Evolutionary conservation across 83 land plant genomes (phyloP), one percentile per base, ranked within the genome.

Genomic region (Picea abies): DNA sequence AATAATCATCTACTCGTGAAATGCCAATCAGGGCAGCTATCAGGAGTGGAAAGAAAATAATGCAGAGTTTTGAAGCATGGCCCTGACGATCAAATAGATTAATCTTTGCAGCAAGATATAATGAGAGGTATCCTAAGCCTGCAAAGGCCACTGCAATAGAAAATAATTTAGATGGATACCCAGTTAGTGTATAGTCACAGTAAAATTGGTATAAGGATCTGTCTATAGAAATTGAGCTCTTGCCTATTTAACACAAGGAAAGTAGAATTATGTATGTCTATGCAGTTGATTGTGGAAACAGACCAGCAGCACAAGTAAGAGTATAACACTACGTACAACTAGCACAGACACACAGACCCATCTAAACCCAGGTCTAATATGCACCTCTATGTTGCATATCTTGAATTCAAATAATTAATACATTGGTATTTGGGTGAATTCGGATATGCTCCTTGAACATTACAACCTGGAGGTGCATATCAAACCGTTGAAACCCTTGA

Each of bases 1-100:
- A 92, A 79, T 96, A 96, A 72, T 96, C 97, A 86, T 94, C 94
- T 25, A 96, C 94, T 37, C 97, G 95, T 52, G 98, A 92, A 69
- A 94, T 79, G 5, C 87, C 98, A 11, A 96, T 88, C 29, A 96
- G 83, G 39, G 98, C 85, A 64, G 98, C 98, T 64, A 76, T 78
- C 60, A 96, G 86, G 20, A 96, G 75, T 3, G 98, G 98, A 11
- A 87, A 73, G 65, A 91, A 84, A 26, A 94, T 89, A 78, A 95
- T 79, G 84, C 92, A 87, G 16, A 96, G 91, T 83, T 94, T 96
- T 79, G 89, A 90, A 75, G 89, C 88, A 88, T 92, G 97, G 41
- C 97, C 98, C 49, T 84, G 84, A 0, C 82, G 89, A 70, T 96
- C 91, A 85, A 96, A 96, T 10, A 83, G 83, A 65, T 81, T 84